Conservation (phyloP, 495 filamentous ascomycete species). For the Jackrogersella multiformis region DNA sequence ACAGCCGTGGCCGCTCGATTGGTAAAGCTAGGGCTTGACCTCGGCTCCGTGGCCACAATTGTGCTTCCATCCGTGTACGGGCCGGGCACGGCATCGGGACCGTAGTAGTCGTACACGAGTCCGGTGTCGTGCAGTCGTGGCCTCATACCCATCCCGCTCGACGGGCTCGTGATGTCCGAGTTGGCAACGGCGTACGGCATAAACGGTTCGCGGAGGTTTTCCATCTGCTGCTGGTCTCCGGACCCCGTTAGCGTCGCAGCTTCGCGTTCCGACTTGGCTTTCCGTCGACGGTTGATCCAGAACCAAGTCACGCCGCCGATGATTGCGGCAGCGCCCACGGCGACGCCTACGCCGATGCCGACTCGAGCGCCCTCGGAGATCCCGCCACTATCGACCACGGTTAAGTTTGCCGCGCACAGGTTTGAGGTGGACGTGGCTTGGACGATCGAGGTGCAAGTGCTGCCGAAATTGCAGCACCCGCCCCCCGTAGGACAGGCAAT, state of each 20-base stretch:
- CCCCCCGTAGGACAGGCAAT: constrained; percentile 74
- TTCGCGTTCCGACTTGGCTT: constrained; percentile 16
- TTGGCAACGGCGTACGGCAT: constrained; percentile 25
- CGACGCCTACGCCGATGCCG: constrained; percentile 55
- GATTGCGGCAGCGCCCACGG: constrained; percentile 49
- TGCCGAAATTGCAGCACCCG: constrained; percentile 77
- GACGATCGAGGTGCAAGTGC: constrained; percentile 69
- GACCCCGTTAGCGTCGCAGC: constrained; percentile 7
- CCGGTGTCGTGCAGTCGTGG: constrained; percentile 36
- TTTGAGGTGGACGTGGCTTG: constrained; percentile 54
- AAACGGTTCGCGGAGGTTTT: not conserved
- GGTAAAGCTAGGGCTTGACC: constrained; percentile 20
- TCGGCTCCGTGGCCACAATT: not conserved
- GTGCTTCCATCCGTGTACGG: constrained; percentile 42
- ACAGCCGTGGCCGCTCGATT: constrained; percentile 3
- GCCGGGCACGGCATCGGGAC: constrained; percentile 46
- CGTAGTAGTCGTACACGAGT: constrained; percentile 46
- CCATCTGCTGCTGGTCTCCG: constrained; percentile 6
- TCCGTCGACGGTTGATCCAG: constrained; percentile 46
- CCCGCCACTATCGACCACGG: constrained; percentile 16
- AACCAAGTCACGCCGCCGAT: constrained; percentile 51
- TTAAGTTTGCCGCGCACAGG: constrained; percentile 37
- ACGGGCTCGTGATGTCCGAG: constrained; percentile 45
- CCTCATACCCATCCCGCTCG: constrained; percentile 14
- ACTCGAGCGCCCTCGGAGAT: constrained; percentile 53